Base-by-base conservation (phyloP, 352 stramenopile genomes). In the Phytopythium chamaehyphon region DNA sequence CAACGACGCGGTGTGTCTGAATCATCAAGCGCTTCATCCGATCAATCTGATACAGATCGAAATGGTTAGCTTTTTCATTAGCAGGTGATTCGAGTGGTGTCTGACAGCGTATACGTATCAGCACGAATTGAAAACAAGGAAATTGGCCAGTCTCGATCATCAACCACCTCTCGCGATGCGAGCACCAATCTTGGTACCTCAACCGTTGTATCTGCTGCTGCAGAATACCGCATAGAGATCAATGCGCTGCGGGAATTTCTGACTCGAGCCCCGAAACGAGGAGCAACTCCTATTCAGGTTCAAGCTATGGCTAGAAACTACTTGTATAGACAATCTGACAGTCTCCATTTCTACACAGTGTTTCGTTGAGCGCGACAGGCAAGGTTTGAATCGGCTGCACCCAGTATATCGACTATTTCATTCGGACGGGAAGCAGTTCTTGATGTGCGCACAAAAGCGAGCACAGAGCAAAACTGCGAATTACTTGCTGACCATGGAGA, bases 381-480 rank as follows among this genome's bases (percentile, higher is more conserved):
- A 71, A 47, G 66, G 71, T 3, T 40, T 81, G 19, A 69, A 87
- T 19, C 58, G 62, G 6, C 55, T 86, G 19, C 67, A 79, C 18
- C 75, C 78, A 7, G 59, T 89, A 6, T 89, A 73, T 47, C 71
- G 75, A 2, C 51, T 87, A 5, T 86, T 74, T 42, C 61, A 83
- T 15, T 74, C 86, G 50, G 65, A 76, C 18, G 54, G 51, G 5
- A 67, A 76, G 19, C 73, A 81, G 40, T 83, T 83, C 40, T 51
- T 86, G 18, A 39, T 85, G 22, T 71, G 62, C 19, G 69, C 68
- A 1, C 72, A 86, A 44, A 86, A 83, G 65, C 65, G 74, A 48
- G 51, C 52, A 11, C 62, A 51, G 18, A 84, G 56, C 64, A 86
- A 74, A 59, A 85, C 71, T 3, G 73, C 73, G 28, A 83, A 84